phyloP scores from a whole-genome alignment of 768 basidiomycete species.

The Tricholomella constricta region DNA sequence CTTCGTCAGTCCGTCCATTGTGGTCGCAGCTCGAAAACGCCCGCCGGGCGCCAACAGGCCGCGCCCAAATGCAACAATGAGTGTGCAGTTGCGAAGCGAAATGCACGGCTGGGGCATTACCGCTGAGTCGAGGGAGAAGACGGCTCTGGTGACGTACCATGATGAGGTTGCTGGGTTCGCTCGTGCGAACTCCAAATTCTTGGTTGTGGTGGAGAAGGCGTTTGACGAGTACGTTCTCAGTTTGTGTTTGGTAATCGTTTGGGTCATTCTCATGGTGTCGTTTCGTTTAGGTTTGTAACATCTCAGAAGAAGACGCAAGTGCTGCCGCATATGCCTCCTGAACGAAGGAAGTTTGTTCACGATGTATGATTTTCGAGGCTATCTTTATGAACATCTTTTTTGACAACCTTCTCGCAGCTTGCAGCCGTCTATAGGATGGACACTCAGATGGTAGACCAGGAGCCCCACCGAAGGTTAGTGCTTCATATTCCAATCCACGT shows the following conservation, averaged over 20 bases:
- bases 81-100: slow-evolving; percentile 83
- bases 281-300: slow-evolving; percentile 58
- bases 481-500: too few relatives aligned
- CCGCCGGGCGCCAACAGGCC: slow-evolving; percentile 36
- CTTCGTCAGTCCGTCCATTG: slow-evolving; percentile 75
- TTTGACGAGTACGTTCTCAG: slow-evolving; percentile 73
- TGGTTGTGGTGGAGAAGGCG: slow-evolving; percentile 73
- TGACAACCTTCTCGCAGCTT: slow-evolving; percentile 49
- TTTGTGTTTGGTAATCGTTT: slow-evolving; percentile 21
- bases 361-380: slow-evolving; percentile 55
- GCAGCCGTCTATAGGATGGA: slow-evolving; percentile 82
- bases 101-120: slow-evolving; percentile 87
- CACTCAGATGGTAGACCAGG: slow-evolving; percentile 86
- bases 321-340: slow-evolving; percentile 78
- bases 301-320: slow-evolving; percentile 69
- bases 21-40: slow-evolving; percentile 55
- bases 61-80: slow-evolving; percentile 75
- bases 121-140: slow-evolving; percentile 45
- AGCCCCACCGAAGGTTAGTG: slow-evolving; percentile 72
- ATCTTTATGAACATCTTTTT: neutral
- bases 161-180: slow-evolving; percentile 67
- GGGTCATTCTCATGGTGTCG: too few relatives aligned
- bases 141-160: slow-evolving; percentile 49
- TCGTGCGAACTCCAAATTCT: slow-evolving; percentile 63
- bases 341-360: slow-evolving; percentile 82